Evolutionary conservation across 202 grass and related monocot species (phyloP), one percentile per base, ranked within the genome.

Genomic region (Musa balbisiana): DNA sequence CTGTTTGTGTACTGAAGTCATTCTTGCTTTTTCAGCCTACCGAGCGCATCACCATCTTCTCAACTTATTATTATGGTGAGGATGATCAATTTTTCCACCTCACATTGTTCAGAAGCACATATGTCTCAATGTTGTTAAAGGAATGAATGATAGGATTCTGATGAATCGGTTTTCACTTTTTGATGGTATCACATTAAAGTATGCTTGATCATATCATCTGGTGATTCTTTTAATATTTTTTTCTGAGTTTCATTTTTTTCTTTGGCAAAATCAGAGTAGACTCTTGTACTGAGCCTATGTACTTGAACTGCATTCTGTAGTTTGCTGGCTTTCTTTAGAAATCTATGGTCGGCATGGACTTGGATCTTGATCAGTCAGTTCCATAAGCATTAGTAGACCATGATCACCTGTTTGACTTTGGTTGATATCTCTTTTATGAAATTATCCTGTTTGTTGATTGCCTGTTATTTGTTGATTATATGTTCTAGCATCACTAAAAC

Each of bases 51-150:
- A 64, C 81, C 23, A 98, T 98, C 66, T 75, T 87, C 21, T 98
- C 94, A 72, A 89, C 90, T 68, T 92, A 93, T 71, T 91, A 93
- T 79, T 98, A 93, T 50, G 94, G 91, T 98, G 84, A 89, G 82
- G 75, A 67, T 58, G 27, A 64, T 56, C 23, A 58, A 69, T 2
- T 79, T 79, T 55, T 53, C 51, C 73, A 53, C 24, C 51, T 78
- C 23, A 5, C 29, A 43, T 69, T 49, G 56, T 66, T 16, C 25
- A 71, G 52, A 58, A 52, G 24, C 73, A 26, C 24, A 81, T 43
- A n/a, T 29, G n/a, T 49, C 52, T 67, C 70, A 53, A 3, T 71
- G 3, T 51, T 82, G 66, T 67, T 11, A 51, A 15, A 68, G 49
- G 73, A 58, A 49, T 90, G 71, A 80, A 58, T 63, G 9, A 29